A percentile compares a stretch with the other conserved stretches of the same genome.
Evolutionary conservation across 2,329 filamentous ascomycete genomes (phyloP).

Genomic region (Ramularia endophylla): DNA sequence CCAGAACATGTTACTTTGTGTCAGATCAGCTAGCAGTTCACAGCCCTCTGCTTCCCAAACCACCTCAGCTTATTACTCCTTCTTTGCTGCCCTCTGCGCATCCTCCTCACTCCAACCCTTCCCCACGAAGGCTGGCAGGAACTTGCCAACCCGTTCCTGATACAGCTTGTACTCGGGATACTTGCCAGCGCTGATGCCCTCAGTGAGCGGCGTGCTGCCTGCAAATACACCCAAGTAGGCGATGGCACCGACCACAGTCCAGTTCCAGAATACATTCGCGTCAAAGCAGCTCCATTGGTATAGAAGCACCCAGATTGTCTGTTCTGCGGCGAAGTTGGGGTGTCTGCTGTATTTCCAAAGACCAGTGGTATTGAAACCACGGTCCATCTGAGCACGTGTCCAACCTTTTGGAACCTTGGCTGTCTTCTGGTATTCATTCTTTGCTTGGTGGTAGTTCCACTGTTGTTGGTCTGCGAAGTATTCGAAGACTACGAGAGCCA

Average conservation of each 20-base stretch:
- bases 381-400: slow-evolving; percentile 69
- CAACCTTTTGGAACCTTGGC: slow-evolving; percentile 59
- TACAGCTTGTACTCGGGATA: slow-evolving; percentile 86
- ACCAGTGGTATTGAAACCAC: slow-evolving; percentile 79
- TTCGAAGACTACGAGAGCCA: slow-evolving; percentile 58
- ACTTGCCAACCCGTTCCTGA: slow-evolving; percentile 74
- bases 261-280: slow-evolving; percentile 67
- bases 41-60: too few relatives aligned
- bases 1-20: too few relatives aligned
- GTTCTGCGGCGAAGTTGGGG: slow-evolving; percentile 92
- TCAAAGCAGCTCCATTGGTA: slow-evolving; percentile 84
- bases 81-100: slow-evolving; percentile 15
- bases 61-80: not conserved
- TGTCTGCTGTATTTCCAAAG: slow-evolving; percentile 86
- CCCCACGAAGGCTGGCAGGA: slow-evolving; percentile 56
- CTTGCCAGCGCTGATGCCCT: slow-evolving; percentile 71
- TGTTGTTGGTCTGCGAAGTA: slow-evolving; percentile 87
- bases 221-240: slow-evolving; percentile 78
- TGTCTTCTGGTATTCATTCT: slow-evolving; percentile 65
- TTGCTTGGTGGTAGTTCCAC: slow-evolving; percentile 83
- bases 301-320: slow-evolving; percentile 78
- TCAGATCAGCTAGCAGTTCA: too few relatives aligned
- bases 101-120: slow-evolving; percentile 30
- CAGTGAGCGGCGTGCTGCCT: slow-evolving; percentile 81
- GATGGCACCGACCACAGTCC: slow-evolving; percentile 66